Evolutionary conservation across 345 rosid species (phyloP), one percentile per base, ranked within the genome.

Genomic region (Rhizophora mangle): DNA sequence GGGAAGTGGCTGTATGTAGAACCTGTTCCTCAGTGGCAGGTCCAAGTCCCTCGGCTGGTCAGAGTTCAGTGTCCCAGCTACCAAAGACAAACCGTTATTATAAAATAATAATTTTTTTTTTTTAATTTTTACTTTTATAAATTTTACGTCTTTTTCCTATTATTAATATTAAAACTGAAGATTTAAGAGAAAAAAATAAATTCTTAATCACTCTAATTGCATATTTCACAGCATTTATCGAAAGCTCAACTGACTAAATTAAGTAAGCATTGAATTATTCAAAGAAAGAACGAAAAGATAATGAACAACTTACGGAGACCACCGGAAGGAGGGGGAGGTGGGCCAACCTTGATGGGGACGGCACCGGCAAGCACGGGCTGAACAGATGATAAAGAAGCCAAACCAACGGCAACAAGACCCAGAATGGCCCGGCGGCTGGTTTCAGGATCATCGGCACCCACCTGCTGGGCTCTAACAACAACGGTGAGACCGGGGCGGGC

Each of bases 21-120:
- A 94, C 78, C 98, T 88, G 0, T 83, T 60, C 73, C 86, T 91
- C 74, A 76, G 64, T 7, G 87, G 79, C 65, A 88, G 74, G 0
- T 36, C 54, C 3, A 89, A 60, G 75, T 94, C 98, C 79, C 98
- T 88, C 57, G 98, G 49, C 75, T 91, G 72, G 81, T 94, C 98
- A 19, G 98, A 85, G 77, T 94, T 94, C 27, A 82, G 65, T 21
- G 98, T 94, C 60, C 98, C 96, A 72, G 96, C 98, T 94, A 87
- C 85, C 79, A 79, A 52, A 62, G 62, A 61, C 27, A 59, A 27
- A 21, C 60, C 10, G 22, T 43, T 27, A 8, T 66, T 64, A 24
- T 24, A 24, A 24, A 24, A 24, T 24, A 24, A 24, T 24, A 24
- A 24, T 24, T 24, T 24, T 24, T 24, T 24, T 1, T 24, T 24